phyloP scores from a whole-genome alignment of 371 early-diverging fungal genomes.

The Syncephalastrum monosporum region DNA sequence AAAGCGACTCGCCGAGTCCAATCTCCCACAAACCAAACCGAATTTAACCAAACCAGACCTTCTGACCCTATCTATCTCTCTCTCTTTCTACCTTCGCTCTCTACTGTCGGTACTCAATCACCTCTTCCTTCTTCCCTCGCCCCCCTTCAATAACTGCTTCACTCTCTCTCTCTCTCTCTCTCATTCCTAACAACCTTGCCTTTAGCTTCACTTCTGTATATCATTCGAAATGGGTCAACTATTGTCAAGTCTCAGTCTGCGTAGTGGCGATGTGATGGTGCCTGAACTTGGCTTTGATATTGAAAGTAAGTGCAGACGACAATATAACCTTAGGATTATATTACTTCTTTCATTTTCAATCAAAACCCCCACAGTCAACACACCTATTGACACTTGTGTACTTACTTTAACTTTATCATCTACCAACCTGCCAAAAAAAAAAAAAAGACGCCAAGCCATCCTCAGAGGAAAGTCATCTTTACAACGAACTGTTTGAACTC shows the following conservation, averaged over 20 bases:
- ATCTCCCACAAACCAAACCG: too few species aligned
- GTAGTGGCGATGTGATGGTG: constrained; percentile 33
- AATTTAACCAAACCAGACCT: too few species aligned
- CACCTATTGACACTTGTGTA: too few species aligned
- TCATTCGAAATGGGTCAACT: constrained; percentile 39
- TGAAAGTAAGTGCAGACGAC: constrained; percentile 39
- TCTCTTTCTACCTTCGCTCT: background rate
- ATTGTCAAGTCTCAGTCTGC: constrained; percentile 38
- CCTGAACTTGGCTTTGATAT: constrained; percentile 54
- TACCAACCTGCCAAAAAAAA: constrained; percentile 6
- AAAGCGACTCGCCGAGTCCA: too few species aligned
- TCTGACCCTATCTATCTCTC: too few species aligned
- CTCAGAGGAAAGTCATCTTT: constrained; percentile 50
- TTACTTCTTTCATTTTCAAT: too few species aligned
- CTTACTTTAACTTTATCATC: background rate
- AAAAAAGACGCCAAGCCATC: constrained; percentile 51
- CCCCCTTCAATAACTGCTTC: background rate
- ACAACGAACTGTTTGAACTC: constrained; percentile 43
- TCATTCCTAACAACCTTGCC: background rate
- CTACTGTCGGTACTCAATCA: constrained; percentile 1
- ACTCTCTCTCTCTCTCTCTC: background rate
- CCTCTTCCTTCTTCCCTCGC: constrained; percentile 6
- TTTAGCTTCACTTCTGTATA: background rate
- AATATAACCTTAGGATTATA: too few species aligned
- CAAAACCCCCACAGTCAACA: too few species aligned